Evolutionary conservation across 805 yeast genomes (phyloP), one percentile per base, ranked within the genome.

Genomic region (Candida ipomoeae): DNA sequence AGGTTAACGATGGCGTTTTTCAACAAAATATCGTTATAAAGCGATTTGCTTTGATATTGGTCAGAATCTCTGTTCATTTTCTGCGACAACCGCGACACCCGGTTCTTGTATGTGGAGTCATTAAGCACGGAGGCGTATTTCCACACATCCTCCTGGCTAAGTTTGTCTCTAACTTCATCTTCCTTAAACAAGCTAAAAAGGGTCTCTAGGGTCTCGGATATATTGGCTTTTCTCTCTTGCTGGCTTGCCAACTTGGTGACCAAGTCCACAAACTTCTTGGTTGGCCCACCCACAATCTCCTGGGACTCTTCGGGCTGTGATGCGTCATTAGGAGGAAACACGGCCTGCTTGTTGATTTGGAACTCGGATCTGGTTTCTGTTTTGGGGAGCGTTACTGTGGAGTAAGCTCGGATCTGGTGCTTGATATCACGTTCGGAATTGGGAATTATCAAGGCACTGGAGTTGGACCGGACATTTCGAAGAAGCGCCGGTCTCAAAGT

Each of bases 1-100:
- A 72, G 57, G 31, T 64, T 60, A 49, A 70, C 57, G 11, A 70
- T 62, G 8, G 75, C 70, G 17, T 60, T 52, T 51, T 68, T 70
- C 50, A 71, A 60, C 48, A 63, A 57, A 21, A 62, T 49, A 48
- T 67, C 69, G 50, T 59, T 55, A 48, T 57, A 55, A 51, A 64
- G 66, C 33, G 55, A 50, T 53, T 55, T 58, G 46, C 51, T 54
- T 46, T 56, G 59, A 48, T 56, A 56, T 54, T 64, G 68, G 55
- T 73, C 78, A 41, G 62, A 67, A 57, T 73, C 78, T 46, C 74
- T 55, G 55, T 73, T 71, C 46, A 64, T 64, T 13, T 55, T 50
- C 18, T 65, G 62, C n/a, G 66, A 55, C 48, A 73, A 63, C 50
- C 77, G 59, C 34, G 53, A 52, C 35, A 65, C 64, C 55, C 77